A percentile compares a stretch with the other conserved stretches of the same genome.
Evolutionary conservation across 2,329 filamentous ascomycete genomes (phyloP).

Genomic region (Rasamsonia emersonii): DNA sequence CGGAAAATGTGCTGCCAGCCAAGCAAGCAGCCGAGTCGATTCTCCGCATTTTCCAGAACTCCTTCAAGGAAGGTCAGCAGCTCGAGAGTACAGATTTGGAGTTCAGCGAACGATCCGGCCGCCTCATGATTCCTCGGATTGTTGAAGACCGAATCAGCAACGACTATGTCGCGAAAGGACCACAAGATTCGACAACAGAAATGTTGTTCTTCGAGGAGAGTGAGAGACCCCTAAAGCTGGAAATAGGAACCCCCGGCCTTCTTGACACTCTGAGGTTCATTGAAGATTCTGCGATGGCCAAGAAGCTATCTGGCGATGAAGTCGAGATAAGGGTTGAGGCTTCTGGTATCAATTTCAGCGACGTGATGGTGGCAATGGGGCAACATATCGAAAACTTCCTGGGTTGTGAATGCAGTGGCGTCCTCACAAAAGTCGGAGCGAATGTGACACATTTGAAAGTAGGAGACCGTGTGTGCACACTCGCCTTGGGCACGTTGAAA

Average conservation of each 20-base stretch:
- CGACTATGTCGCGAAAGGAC: too few relatives aligned
- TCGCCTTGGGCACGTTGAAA: slow-evolving; percentile 17
- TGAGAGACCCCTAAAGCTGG: too few relatives aligned
- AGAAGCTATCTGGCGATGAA: slow-evolving; percentile 7
- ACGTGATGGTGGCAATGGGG: slow-evolving; percentile 11
- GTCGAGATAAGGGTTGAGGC: slow-evolving; percentile 17
- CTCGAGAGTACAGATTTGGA: too few relatives aligned
- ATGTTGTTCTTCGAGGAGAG: too few relatives aligned
- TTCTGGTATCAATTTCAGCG: slow-evolving; percentile 17
- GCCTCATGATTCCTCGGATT: too few relatives aligned
- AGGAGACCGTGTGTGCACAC: slow-evolving; percentile 26
- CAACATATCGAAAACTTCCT: slow-evolving; percentile 9
- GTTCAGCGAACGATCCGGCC: too few relatives aligned
- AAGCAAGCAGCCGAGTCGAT: too few relatives aligned
- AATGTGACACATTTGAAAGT: slow-evolving; percentile 12
- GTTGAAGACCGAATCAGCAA: too few relatives aligned
- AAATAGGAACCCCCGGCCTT: not conserved
- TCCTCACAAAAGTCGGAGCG: slow-evolving; percentile 15
- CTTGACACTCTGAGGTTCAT: not conserved
- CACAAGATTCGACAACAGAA: too few relatives aligned
- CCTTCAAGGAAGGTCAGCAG: too few relatives aligned
- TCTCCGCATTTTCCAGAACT: too few relatives aligned
- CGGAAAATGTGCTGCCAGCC: too few relatives aligned
- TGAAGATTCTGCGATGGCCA: not conserved
- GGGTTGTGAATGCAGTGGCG: slow-evolving; percentile 15